Evolutionary conservation across 345 rosid species (phyloP).

Genomic region (Crucihimalaya himalaica): DNA sequence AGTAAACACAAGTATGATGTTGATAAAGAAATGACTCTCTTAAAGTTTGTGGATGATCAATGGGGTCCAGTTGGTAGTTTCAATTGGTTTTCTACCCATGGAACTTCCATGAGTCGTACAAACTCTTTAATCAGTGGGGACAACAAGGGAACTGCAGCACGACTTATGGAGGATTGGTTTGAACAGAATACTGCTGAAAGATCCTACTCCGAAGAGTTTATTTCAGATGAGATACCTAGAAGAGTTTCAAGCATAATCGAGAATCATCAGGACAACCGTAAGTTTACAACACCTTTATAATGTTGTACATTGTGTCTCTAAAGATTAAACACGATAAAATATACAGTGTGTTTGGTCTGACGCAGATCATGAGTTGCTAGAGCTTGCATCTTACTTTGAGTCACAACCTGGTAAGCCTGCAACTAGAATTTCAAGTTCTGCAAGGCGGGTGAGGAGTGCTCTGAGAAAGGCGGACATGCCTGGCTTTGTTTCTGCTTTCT

Average conservation of each 20-base stretch:
- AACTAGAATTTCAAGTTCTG: constrained; percentile 62
- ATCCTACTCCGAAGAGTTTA: constrained; percentile 45
- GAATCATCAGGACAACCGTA: constrained; percentile 54
- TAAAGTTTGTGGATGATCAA: constrained; percentile 87
- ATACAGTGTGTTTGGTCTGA: constrained; percentile 21
- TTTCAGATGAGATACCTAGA: constrained; percentile 56
- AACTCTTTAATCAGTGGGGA: constrained; percentile 97
- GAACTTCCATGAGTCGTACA: constrained; percentile 97
- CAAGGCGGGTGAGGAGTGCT: constrained; percentile 78
- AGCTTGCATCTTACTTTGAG: constrained; percentile 87
- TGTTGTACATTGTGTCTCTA: background rate
- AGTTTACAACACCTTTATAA: constrained; percentile 31
- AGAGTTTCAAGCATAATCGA: constrained; percentile 72
- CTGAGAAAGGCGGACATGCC: constrained; percentile 83
- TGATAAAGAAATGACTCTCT: constrained; percentile 94
- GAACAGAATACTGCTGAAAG: constrained; percentile 44
- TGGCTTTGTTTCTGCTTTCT: constrained; percentile 92
- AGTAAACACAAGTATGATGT: constrained; percentile 74
- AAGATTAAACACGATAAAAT: constrained; percentile 14
- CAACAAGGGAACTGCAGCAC: constrained; percentile 97
- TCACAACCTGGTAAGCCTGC: constrained; percentile 74
- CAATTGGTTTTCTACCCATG: constrained; percentile 99
- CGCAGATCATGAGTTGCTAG: constrained; percentile 79
- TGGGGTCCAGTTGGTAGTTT: constrained; percentile 98
- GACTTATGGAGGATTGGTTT: constrained; percentile 98